Base-by-base conservation (phyloP, 2,329 filamentous ascomycete species). In the Calycina herbarum region DNA sequence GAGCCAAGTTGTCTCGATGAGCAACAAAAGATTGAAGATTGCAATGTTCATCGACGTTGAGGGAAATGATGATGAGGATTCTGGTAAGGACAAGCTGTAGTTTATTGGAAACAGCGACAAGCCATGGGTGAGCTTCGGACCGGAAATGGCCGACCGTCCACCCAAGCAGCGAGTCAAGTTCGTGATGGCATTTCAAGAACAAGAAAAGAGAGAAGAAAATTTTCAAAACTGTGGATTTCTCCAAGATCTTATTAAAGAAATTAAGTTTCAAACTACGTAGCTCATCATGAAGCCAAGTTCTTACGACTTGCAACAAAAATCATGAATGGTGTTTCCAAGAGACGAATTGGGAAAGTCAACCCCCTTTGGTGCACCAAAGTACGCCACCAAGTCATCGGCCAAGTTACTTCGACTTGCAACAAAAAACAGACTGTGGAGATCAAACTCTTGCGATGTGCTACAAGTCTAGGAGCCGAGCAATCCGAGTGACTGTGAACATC, bases 1-100 rank as follows among this genome's bases (percentile, higher is more conserved):
- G 45, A 51, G 57, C 57, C 57, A 58, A 58, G 57, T 58, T 33
- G 8, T 33, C 15, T 58, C 57, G 57, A 58, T 7, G 35, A 20
- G 58, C 58, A 60, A 60, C 58, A 60, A 45, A 60, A 60, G 15
- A 58, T 10, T 17, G 31, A 20, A n/a, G n/a, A 35, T 20, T 29
- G 24, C 29, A 20, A 31, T 29, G 15, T 7, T 58, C 15, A 38
- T 13, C 15, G 29, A 38, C 4, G 8, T 13, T 38, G 57, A 58
- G 15, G 7, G 5, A 51, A 51, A 51, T 24, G 20, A 10, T 11
- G 8, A 10, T 51, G 4, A 20, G 20, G 45, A 27, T 24, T 27
- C 27, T 51, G 42, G 40, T 17, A 17, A 42, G 7, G 42, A 29
- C 27, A 29, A 29, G 27, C 27, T 29, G 27, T 29, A 48, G 10